Base-by-base conservation (phyloP, 139 green algal species). In the Chlorella sp. region DNA sequence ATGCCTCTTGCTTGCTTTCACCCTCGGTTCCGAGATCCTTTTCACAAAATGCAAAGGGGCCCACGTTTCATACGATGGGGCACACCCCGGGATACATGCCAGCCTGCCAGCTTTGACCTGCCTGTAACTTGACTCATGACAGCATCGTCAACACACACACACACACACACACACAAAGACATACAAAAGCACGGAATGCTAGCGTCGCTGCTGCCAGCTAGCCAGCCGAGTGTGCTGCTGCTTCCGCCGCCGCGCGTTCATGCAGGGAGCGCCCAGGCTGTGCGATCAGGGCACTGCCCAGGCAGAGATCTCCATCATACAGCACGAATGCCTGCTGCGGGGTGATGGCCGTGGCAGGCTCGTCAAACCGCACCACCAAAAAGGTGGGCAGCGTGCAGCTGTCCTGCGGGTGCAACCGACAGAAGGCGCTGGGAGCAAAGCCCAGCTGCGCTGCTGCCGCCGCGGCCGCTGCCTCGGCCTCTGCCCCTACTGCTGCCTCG, bases 251-350 rank as follows among this genome's bases (percentile, higher is more conserved):
- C 1, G 37, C 68, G 30, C 82, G 19, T 66, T 96, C 94, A 40
- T 77, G 42, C 69, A 96, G 61, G 36, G 88, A 91, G 3, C 19
- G 60, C 1, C 94, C 94, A 2, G 94, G 91, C 57, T 85, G 64
- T 19, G 88, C 66, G 22, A 98, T 95, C 12, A 87, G 81, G 1
- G 93, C 95, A 37, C 86, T 90, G 37, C 95, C 96, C 73, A 97
- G 81, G 91, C 95, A 96, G 24, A 93, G 91, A 0, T 97, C 93
- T 0, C 94, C 94, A 39, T 94, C 90, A 85, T 98, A 98, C 86
- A 98, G 61, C 37, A 98, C 96, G 80, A 97, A 91, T 0, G 92
- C 93, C 89, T 98, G 96, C 57, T 93, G 87, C 7, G 96, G 96
- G 11, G 96, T 96, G 53, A 98, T 83, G 60, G 94, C 95, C 12